These are phyloP conservation scores for Agastache rugosa DNA, from an alignment of 257 asterid genomes.

Conservation along the genomic window DNA sequence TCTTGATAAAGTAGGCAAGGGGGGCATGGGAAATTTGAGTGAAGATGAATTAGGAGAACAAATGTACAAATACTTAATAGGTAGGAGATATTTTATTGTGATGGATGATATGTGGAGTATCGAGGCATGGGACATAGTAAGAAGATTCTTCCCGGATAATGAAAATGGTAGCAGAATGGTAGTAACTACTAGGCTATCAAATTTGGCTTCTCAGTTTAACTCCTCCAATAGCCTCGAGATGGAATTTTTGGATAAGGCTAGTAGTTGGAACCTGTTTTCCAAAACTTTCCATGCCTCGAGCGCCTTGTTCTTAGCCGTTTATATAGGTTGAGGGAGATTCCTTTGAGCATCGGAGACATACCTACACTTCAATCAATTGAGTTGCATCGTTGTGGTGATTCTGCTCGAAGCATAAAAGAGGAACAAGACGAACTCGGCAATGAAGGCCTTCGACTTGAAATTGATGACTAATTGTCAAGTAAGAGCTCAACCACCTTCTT, in stretches of 20 bases:
- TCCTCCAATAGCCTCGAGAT: not conserved
- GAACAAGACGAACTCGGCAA: no score
- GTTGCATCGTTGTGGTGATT: no score
- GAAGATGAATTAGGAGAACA: not conserved
- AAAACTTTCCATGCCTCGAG: no score
- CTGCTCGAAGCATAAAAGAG: no score
- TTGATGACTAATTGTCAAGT: no score
- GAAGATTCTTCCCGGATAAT: not conserved
- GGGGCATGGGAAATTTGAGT: not conserved
- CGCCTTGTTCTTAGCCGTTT: no score
- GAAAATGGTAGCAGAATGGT: not conserved
- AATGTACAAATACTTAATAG: not conserved
- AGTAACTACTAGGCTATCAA: not conserved
- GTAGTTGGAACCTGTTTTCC: conserved; percentile 10
- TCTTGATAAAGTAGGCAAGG: not conserved
- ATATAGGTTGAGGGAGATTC: no score
- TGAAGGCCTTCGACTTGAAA: no score
- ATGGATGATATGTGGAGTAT: not conserved
- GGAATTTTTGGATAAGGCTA: no score
- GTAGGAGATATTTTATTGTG: not conserved
- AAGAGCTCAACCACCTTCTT: no score
- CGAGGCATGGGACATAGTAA: not conserved
- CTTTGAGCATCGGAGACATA: no score
- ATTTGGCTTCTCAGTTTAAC: not conserved
- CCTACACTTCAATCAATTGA: no score